Percentiles rank a stretch among this genome's conserved stretches.
phyloP scores from a whole-genome alignment of 257 asterid genomes.

The Lithospermum erythrorhizon region DNA sequence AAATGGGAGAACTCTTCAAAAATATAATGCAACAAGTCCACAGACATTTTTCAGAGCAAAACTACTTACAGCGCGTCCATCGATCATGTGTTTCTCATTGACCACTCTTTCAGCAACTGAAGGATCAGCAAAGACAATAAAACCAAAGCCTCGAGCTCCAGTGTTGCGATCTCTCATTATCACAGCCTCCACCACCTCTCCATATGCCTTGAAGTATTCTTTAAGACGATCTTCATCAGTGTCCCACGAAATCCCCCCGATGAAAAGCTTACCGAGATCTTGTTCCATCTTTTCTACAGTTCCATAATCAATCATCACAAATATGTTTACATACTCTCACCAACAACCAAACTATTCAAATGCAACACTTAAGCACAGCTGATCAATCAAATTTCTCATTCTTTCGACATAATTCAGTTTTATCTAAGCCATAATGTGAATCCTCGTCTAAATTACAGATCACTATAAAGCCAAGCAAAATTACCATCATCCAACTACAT shows the following conservation, averaged over 20 bases:
- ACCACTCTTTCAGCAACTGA: slow-evolving; percentile 72
- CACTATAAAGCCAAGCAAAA: slow-evolving; percentile 11
- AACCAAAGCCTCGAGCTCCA: slow-evolving; percentile 85
- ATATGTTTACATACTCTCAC: slow-evolving; percentile 2
- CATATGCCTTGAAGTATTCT: slow-evolving; percentile 56
- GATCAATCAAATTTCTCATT: no score
- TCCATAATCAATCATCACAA: slow-evolving; percentile 10
- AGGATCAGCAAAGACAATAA: slow-evolving; percentile 61
- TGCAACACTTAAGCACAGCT: neutral
- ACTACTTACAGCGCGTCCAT: slow-evolving; percentile 59
- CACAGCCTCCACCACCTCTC: slow-evolving; percentile 77
- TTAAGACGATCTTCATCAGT: slow-evolving; percentile 73
- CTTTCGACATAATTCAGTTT: neutral
- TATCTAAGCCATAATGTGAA: slow-evolving; percentile 8
- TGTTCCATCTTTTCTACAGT: slow-evolving; percentile 59
- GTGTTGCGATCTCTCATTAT: slow-evolving; percentile 78
- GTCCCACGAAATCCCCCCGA: slow-evolving; percentile 97
- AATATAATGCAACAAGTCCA: neutral
- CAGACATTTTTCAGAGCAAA: neutral
- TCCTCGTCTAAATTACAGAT: slow-evolving; percentile 9
- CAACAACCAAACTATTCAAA: slow-evolving; percentile 10
- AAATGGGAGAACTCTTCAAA: no score
- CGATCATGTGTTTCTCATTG: slow-evolving; percentile 66
- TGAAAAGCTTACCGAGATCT: slow-evolving; percentile 74
- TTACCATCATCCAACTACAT: slow-evolving; percentile 6